phyloP scores from a whole-genome alignment of 1,139 yeast species.

The Pneumocystis wakefieldiae region DNA sequence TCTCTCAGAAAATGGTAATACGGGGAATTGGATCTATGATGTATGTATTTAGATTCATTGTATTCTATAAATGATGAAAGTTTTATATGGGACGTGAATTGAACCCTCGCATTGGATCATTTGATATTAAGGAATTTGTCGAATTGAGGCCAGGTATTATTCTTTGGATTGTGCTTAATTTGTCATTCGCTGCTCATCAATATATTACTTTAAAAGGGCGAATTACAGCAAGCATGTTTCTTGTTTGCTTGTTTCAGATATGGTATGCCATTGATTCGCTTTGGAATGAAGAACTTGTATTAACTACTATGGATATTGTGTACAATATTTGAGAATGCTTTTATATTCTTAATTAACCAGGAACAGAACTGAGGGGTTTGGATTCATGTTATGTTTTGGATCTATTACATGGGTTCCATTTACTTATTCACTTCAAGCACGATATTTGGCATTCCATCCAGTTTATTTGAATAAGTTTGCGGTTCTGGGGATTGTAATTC shows the following conservation, averaged over 20 bases:
- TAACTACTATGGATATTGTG: constrained; percentile 89
- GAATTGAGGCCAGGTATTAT: constrained; percentile 92
- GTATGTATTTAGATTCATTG: neutral
- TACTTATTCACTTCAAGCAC: constrained; percentile 70
- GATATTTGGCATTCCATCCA: constrained; percentile 59
- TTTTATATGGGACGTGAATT: constrained; percentile 96
- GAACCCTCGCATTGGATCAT: constrained; percentile 58
- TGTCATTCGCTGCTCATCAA: constrained; percentile 71
- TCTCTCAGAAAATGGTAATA: constrained; percentile 74
- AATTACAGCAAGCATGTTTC: constrained; percentile 54
- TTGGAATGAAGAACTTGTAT: constrained; percentile 70
- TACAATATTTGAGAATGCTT: neutral
- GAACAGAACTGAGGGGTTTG: constrained; percentile 69
- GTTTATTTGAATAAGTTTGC: constrained; percentile 38
- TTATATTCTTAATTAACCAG: neutral
- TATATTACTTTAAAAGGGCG: constrained; percentile 40
- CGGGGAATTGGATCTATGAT: constrained; percentile 62
- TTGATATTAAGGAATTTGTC: constrained; percentile 82
- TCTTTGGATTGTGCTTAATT: constrained; percentile 66
- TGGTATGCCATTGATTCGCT: constrained; percentile 86
- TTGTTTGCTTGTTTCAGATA: constrained; percentile 57
- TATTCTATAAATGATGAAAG: neutral
- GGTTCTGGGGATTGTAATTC: constrained; percentile 27
- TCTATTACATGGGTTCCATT: constrained; percentile 91
- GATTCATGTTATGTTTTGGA: constrained; percentile 89